Evolutionary conservation across 257 asterid species (phyloP).

Genomic region (Scutellaria barbata): DNA sequence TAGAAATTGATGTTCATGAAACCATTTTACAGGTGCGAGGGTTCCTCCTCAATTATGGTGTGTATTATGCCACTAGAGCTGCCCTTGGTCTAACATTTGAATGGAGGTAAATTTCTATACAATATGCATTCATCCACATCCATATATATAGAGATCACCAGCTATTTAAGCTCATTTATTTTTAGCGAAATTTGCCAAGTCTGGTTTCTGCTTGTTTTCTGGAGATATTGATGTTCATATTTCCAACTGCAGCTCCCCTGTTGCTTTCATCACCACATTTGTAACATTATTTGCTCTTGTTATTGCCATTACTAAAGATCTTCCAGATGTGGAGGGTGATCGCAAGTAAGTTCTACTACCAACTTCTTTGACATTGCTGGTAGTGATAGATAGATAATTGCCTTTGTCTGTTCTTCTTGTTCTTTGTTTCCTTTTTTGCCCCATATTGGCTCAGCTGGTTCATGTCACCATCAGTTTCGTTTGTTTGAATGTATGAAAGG

Average conservation of each 20-base stretch:
- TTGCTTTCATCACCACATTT: conserved; percentile 95
- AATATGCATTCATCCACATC: neutral
- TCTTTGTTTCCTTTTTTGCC: conserved; percentile 25
- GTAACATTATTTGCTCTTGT: conserved; percentile 94
- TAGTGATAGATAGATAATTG: conserved; percentile 28
- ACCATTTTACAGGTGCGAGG: conserved; percentile 80
- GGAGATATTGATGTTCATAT: conserved; percentile 20
- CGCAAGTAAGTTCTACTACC: conserved; percentile 80
- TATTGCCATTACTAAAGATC: conserved; percentile 98
- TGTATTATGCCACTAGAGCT: conserved; percentile 95
- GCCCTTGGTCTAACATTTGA: conserved; percentile 88
- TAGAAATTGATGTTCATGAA: conserved; percentile 23
- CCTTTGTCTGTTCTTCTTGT: conserved; percentile 19
- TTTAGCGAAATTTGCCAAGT: neutral
- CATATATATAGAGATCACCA: neutral
- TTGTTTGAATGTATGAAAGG: neutral
- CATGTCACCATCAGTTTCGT: conserved; percentile 2
- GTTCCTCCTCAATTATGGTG: conserved; percentile 93
- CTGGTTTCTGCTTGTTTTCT: conserved; percentile 15
- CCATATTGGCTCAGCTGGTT: conserved; percentile 9
- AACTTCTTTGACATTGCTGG: conserved; percentile 20
- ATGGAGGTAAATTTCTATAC: conserved; percentile 73
- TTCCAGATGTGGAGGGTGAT: conserved; percentile 98
- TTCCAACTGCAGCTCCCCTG: conserved; percentile 78
- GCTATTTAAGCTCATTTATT: neutral